Evolutionary conservation across 2,329 filamentous ascomycete species (phyloP).

Genomic region (Atkinsonella texensis): DNA sequence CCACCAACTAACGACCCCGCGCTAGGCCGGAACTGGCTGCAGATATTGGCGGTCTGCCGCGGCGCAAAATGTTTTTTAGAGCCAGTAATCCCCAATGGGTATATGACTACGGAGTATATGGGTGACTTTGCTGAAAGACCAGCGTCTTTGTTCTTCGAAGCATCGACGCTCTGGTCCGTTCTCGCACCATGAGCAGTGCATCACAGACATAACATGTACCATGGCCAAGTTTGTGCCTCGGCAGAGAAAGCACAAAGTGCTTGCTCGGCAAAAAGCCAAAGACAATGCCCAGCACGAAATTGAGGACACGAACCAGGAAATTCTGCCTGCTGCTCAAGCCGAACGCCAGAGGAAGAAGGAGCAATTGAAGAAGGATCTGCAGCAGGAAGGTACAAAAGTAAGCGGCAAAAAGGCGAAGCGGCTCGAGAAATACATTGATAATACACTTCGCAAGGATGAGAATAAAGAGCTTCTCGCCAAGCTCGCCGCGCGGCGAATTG

Average conservation of each 20-base stretch:
- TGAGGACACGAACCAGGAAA: slow-evolving; percentile 24
- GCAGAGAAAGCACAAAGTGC: slow-evolving; percentile 55
- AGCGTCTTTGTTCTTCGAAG: slow-evolving; percentile 15
- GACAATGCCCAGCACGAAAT: slow-evolving; percentile 29
- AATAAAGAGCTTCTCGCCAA: slow-evolving; percentile 74
- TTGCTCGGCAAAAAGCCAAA: slow-evolving; percentile 47
- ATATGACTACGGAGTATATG: background rate
- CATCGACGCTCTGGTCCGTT: background rate
- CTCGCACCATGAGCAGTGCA: background rate
- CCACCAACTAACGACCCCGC: slow-evolving; percentile 14
- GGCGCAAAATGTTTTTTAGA: slow-evolving; percentile 21
- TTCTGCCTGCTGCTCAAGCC: slow-evolving; percentile 30
- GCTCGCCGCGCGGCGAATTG: slow-evolving; percentile 64
- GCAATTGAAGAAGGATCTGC: slow-evolving; percentile 40
- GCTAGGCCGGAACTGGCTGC: slow-evolving; percentile 20
- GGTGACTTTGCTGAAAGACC: background rate
- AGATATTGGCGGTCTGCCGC: slow-evolving; percentile 21
- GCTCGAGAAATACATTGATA: slow-evolving; percentile 64
- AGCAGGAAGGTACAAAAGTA: slow-evolving; percentile 39
- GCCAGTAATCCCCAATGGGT: background rate
- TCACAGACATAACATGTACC: background rate
- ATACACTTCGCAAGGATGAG: slow-evolving; percentile 89
- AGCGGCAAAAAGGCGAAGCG: slow-evolving; percentile 56
- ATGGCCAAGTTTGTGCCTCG: slow-evolving; percentile 51
- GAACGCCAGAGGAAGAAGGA: slow-evolving; percentile 43